Evolutionary conservation across 2,329 filamentous ascomycete genomes (phyloP).

Genomic region (Pyricularia pennisetigena): DNA sequence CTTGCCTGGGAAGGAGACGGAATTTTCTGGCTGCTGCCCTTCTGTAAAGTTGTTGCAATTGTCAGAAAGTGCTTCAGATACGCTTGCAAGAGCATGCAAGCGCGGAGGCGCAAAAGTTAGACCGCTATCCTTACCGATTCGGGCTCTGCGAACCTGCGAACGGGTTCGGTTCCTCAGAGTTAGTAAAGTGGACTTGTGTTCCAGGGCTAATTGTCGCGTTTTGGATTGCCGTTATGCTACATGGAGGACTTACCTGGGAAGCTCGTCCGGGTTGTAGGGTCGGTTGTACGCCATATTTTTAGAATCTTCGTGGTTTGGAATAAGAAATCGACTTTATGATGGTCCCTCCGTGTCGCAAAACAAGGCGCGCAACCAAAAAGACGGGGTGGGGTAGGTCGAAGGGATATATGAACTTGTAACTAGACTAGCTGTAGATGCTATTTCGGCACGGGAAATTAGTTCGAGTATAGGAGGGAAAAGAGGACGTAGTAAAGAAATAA

Average conservation of each 20-base stretch:
- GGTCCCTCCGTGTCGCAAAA: background rate
- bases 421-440: too few species aligned
- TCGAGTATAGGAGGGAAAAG: background rate
- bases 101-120: constrained; percentile 3
- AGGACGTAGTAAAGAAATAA: background rate
- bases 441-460: background rate
- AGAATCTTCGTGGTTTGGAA: background rate
- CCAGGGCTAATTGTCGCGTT: background rate
- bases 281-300: constrained; percentile 81
- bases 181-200: background rate
- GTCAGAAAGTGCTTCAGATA: constrained; percentile 6
- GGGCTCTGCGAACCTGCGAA: constrained; percentile 38
- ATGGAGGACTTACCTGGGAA: constrained; percentile 62
- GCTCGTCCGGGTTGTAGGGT: constrained; percentile 85
- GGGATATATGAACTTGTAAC: background rate
- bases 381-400: background rate
- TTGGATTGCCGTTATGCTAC: background rate
- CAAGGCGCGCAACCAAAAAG: background rate
- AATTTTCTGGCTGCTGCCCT: constrained; percentile 17
- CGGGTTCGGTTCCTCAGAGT: background rate
- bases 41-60: constrained; percentile 15
- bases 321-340: background rate
- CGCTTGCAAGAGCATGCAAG: background rate
- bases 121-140: constrained; percentile 27
- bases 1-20: constrained; percentile 4